phyloP scores from a whole-genome alignment of 441 rosid genomes.

The Adansonia rubrostipa region DNA sequence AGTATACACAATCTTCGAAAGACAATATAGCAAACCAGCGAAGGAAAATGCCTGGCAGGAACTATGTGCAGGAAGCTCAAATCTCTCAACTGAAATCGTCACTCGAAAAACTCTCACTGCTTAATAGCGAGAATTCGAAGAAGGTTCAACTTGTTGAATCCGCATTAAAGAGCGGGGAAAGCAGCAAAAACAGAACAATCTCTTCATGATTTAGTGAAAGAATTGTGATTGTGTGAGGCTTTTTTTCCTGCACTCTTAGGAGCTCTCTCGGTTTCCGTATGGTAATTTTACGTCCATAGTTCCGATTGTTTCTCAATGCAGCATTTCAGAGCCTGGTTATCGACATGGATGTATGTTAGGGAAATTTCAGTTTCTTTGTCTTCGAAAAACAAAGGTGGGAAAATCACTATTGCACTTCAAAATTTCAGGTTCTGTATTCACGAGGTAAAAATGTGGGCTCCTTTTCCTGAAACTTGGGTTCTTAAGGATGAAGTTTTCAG shows the following conservation, averaged over 20 bases:
- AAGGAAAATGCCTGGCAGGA: slow-evolving; percentile 42
- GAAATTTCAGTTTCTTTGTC: background rate
- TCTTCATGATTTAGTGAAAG: background rate
- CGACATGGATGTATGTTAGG: background rate
- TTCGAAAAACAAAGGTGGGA: background rate
- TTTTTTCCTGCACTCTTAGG: no score
- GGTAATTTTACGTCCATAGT: background rate
- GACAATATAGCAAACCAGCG: slow-evolving; percentile 34
- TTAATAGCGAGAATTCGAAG: slow-evolving; percentile 70
- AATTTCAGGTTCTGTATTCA: no score
- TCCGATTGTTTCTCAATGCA: background rate
- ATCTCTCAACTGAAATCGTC: slow-evolving; percentile 74
- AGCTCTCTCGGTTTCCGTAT: no score
- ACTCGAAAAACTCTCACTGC: slow-evolving; percentile 69
- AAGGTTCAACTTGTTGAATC: slow-evolving; percentile 77
- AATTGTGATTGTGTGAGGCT: background rate
- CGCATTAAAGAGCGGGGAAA: slow-evolving; percentile 57
- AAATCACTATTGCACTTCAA: no score
- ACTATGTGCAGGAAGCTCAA: slow-evolving; percentile 55
- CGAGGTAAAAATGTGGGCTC: no score
- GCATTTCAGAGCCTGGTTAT: background rate
- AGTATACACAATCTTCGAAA: slow-evolving; percentile 50
- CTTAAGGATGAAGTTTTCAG: no score
- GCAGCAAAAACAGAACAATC: slow-evolving; percentile 30
- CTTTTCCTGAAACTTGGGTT: no score